phyloP scores from a whole-genome alignment of 768 basidiomycete genomes.

The Termitomyces sp. region DNA sequence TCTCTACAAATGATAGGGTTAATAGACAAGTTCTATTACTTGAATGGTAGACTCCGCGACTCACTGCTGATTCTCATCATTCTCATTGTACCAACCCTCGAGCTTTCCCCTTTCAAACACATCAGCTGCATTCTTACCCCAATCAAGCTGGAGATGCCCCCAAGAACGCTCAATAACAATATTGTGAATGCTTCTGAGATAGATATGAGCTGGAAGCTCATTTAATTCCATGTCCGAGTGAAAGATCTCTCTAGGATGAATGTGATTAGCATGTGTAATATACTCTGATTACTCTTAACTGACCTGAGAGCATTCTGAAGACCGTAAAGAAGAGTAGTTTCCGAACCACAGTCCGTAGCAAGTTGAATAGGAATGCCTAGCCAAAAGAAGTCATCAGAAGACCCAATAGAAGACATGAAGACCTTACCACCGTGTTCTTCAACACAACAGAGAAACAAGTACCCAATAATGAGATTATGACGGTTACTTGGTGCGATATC shows the following conservation, averaged over 20 bases:
- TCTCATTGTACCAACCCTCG: conserved; percentile 18
- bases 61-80: conserved; percentile 23
- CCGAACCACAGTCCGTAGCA: conserved; percentile 31
- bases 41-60: neutral
- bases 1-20: neutral
- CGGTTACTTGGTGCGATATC: conserved; percentile 11
- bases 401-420: neutral
- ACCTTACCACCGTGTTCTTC: conserved; percentile 24
- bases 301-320: neutral
- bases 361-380: neutral
- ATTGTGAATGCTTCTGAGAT: conserved; percentile 27
- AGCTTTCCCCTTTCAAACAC: conserved; percentile 20
- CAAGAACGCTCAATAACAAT: conserved; percentile 31
- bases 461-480: conserved; percentile 1
- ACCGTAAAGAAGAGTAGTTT: conserved; percentile 29
- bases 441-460: conserved; percentile 24
- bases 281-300: neutral
- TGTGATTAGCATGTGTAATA: neutral
- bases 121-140: conserved; percentile 24
- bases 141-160: conserved; percentile 26
- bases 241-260: conserved; percentile 20
- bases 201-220: conserved; percentile 26
- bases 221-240: conserved; percentile 16
- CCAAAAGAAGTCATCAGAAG: neutral
- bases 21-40: neutral